phyloP scores from a whole-genome alignment of 1,284 basidiomycete species.

The Agaricales sp. region DNA sequence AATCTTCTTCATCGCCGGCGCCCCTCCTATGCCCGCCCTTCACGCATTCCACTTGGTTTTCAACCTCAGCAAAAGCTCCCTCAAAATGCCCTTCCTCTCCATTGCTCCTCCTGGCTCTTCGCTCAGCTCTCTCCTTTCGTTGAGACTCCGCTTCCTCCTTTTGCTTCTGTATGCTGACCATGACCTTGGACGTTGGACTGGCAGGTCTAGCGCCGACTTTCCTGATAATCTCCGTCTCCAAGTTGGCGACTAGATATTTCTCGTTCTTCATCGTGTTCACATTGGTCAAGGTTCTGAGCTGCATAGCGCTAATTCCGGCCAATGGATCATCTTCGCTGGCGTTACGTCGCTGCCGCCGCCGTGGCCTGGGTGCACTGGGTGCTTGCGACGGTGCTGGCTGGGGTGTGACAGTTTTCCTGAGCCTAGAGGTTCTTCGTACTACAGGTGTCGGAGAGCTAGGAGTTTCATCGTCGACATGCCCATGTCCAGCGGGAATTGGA shows the following conservation, averaged over 20 bases:
- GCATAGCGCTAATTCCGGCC: conserved; percentile 51
- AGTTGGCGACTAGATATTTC: conserved; percentile 41
- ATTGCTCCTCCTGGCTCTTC: conserved; percentile 42
- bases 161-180: conserved; percentile 60
- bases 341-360: conserved; percentile 30
- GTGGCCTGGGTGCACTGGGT: conserved; percentile 18
- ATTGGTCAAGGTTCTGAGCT: conserved; percentile 56
- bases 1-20: conserved; percentile 78
- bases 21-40: conserved; percentile 40
- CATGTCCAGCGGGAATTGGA: no score
- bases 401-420: background rate
- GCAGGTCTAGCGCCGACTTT: conserved; percentile 66
- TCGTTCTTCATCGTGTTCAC: conserved; percentile 66
- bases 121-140: conserved; percentile 55
- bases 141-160: conserved; percentile 55
- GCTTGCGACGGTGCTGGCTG: background rate
- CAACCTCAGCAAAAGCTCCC: conserved; percentile 14
- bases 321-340: conserved; percentile 36
- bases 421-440: background rate
- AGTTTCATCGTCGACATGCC: no score
- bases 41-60: conserved; percentile 20
- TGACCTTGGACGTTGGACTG: conserved; percentile 68
- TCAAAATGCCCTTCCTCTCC: conserved; percentile 23
- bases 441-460: background rate
- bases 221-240: conserved; percentile 59